Conservation (phyloP, 164 flowering plant genomes). For the Amborella trichopoda region DNA sequence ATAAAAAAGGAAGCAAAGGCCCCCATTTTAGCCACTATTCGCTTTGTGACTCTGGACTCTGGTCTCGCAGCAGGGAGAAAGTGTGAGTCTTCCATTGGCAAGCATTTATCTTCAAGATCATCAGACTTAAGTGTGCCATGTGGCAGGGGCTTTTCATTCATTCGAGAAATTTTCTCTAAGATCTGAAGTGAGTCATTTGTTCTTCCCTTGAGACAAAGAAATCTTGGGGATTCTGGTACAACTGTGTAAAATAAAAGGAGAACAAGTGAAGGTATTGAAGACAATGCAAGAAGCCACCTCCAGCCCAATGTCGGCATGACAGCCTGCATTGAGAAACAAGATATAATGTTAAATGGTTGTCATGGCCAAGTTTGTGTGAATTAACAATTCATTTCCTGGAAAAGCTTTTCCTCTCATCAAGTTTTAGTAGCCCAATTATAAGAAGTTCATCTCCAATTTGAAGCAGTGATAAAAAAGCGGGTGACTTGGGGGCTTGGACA, state of each 20-base stretch:
- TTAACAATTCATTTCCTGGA: too few species aligned
- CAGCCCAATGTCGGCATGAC: constrained; percentile 86
- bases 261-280: constrained; percentile 57
- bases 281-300: constrained; percentile 90
- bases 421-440: too few species aligned
- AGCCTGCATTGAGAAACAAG: too few species aligned
- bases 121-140: constrained; percentile 52
- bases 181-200: constrained; percentile 37
- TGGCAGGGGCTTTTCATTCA: constrained; percentile 50
- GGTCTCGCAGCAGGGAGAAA: constrained; percentile 23
- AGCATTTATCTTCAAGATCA: constrained; percentile 12
- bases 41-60: constrained; percentile 11
- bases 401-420: too few species aligned
- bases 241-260: constrained; percentile 52
- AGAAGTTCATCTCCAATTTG: too few species aligned
- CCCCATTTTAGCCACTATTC: constrained; percentile 14
- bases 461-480: too few species aligned
- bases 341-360: too few species aligned
- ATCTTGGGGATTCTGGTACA: constrained; percentile 85
- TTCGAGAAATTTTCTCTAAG: constrained; percentile 46
- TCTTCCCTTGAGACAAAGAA: constrained; percentile 58
- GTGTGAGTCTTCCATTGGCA: constrained; percentile 25
- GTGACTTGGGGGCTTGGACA: too few species aligned
- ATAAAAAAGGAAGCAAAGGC: constrained; percentile 24
- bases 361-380: too few species aligned